Conservation (phyloP, 306 rosid species). For the Calophaca sinica region DNA sequence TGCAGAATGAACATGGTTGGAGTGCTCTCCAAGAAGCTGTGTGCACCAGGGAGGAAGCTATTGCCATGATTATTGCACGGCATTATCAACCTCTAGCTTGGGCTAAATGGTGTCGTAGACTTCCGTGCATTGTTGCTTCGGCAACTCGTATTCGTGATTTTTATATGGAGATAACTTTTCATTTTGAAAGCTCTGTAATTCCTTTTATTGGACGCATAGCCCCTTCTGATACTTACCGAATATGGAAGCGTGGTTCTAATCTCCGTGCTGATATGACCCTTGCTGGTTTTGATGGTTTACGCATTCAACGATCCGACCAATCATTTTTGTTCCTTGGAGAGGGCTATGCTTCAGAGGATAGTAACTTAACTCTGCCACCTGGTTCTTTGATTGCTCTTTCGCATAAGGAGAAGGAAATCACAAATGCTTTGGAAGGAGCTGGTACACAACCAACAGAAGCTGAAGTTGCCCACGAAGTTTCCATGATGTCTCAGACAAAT, state of each 20-base stretch:
- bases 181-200: slow-evolving; percentile 97
- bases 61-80: slow-evolving; percentile 91
- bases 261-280: slow-evolving; percentile 99
- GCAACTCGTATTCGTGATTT: slow-evolving; percentile 93
- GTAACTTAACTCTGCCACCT: slow-evolving; percentile 68
- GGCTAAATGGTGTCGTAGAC: slow-evolving; percentile 99
- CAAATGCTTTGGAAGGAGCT: slow-evolving; percentile 98
- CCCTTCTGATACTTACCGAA: slow-evolving; percentile 96
- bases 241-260: slow-evolving; percentile 99
- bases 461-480: slow-evolving; percentile 95
- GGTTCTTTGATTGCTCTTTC: slow-evolving; percentile 97
- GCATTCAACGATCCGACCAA: slow-evolving; percentile 94
- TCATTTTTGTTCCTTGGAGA: slow-evolving; percentile 98
- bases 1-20: slow-evolving; percentile 98
- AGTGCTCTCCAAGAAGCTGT: slow-evolving; percentile 99
- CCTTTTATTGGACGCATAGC: slow-evolving; percentile 97
- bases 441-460: slow-evolving; percentile 94
- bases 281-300: slow-evolving; percentile 98
- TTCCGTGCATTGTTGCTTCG: slow-evolving; percentile 94
- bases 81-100: slow-evolving; percentile 95
- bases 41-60: slow-evolving; percentile 88
- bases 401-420: slow-evolving; percentile 95
- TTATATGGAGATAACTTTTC: slow-evolving; percentile 98
- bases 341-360: slow-evolving; percentile 85
- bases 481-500: slow-evolving; percentile 93